Evolutionary conservation across 352 stramenopile genomes (phyloP).

Genomic region (Phytophthora melonis): DNA sequence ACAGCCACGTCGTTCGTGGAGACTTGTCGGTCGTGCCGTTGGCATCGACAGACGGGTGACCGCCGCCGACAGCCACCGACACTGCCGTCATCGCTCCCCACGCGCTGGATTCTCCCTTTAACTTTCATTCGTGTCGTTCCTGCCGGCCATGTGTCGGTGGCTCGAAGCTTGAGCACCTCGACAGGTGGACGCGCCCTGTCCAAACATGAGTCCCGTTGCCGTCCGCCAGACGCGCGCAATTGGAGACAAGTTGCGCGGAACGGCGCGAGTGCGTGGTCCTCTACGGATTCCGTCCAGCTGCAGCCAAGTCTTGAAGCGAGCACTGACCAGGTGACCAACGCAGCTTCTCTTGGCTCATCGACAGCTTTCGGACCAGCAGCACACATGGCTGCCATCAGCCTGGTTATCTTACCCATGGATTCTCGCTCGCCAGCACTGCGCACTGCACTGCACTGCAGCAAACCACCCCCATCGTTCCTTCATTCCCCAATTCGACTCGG

Average conservation of each 20-base stretch:
- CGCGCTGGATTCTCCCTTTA: conserved; percentile 30
- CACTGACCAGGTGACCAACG: conserved; percentile 28
- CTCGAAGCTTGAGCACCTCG: neutral
- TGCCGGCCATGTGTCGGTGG: conserved; percentile 30
- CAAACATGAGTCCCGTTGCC: conserved; percentile 19
- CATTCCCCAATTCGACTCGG: conserved; percentile 41
- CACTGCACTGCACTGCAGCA: neutral
- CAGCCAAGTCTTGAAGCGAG: conserved; percentile 28
- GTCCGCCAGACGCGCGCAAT: neutral
- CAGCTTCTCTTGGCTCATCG: conserved; percentile 30
- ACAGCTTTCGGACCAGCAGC: conserved; percentile 19
- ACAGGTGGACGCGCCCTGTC: conserved; percentile 13
- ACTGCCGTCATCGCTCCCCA: neutral
- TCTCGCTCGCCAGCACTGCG: neutral
- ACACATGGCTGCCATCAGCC: conserved; percentile 21
- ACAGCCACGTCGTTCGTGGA: neutral
- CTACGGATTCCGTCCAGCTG: conserved; percentile 25
- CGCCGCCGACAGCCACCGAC: neutral
- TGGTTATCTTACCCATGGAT: conserved; percentile 7
- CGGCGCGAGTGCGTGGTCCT: conserved; percentile 9
- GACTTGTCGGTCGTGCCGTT: neutral
- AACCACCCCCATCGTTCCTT: no score
- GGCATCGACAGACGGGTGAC: conserved; percentile 9
- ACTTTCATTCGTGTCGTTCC: conserved; percentile 35
- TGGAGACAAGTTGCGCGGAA: conserved; percentile 7